Evolutionary conservation across 805 yeast species (phyloP), one percentile per base, ranked within the genome.

Genomic region (Starmerella ratchasimensis): DNA sequence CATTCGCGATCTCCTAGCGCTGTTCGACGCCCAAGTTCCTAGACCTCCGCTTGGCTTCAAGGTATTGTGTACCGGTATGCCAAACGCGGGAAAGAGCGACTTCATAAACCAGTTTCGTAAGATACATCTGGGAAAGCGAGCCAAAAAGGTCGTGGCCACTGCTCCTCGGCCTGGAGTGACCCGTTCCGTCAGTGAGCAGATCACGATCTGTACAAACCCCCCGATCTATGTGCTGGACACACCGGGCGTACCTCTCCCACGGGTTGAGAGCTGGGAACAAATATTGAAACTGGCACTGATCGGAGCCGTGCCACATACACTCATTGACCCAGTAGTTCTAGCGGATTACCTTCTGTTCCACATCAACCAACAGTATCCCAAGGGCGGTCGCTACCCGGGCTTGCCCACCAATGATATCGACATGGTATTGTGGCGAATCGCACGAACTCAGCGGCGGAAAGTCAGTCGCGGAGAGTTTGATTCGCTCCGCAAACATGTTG

Each of bases 51-150:
- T 84, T 42, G 97, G 97, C 0, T 61, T 80, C 33, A 59, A 84
- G 17, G 57, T 80, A 40, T 64, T 86, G 64, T 71, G 88, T 31
- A 75, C 78, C 5, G 98, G 98, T 0, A 80, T 90, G 90, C 98
- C 98, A 1, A 90, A 90, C 55, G 93, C 84, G n/a, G 98, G 98
- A 0, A 90, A 90, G 57, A 80, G 94, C 10, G 79, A 95, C 0
- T 55, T 90, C 33, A 77, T 86, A 20, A 90, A 90, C 52, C 65
- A 77, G 0, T 59, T 86, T 35, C 60, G 95, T 41, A 60, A 55
- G n/a, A 53, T 63, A 1, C 65, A 70, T 4, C 52, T 47, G 10
- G 46, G 44, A 18, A 39, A 36, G 32, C 34, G 31, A 2, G 34
- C 39, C 3, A 34, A 64, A 38, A 80, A 79, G 50, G 96, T 81